Evolutionary conservation across 805 yeast species (phyloP).

Genomic region (Sugiyamaella marilandica): DNA sequence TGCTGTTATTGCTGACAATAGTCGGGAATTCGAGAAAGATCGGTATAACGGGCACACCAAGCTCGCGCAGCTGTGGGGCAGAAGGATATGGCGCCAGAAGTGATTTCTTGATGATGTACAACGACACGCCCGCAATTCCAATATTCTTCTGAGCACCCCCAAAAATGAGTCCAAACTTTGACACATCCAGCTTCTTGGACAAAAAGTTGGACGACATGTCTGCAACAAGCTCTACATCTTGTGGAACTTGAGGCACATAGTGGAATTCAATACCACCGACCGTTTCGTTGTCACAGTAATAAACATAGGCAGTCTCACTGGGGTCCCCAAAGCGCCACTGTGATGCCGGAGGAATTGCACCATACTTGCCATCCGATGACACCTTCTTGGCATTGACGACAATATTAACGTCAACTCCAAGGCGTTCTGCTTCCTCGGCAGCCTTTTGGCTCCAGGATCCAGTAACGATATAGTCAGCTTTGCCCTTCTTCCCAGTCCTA

Average conservation of each 20-base stretch:
- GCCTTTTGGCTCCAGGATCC: conserved; percentile 95
- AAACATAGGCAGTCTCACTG: conserved; percentile 74
- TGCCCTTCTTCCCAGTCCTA: conserved; percentile 69
- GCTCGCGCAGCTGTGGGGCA: conserved; percentile 52
- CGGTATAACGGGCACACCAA: conserved; percentile 76
- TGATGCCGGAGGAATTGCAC: conserved; percentile 58
- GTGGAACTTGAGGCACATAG: conserved; percentile 50
- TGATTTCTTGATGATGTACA: conserved; percentile 82
- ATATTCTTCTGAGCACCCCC: conserved; percentile 99
- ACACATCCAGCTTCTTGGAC: conserved; percentile 73
- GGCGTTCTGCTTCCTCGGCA: conserved; percentile 75
- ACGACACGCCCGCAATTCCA: conserved; percentile 92
- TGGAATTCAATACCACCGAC: conserved; percentile 91
- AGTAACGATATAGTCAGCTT: conserved; percentile 80
- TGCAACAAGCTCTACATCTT: conserved; percentile 75
- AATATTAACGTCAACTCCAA: conserved; percentile 70
- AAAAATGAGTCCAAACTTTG: conserved; percentile 81
- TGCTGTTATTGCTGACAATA: conserved; percentile 81
- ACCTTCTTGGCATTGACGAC: conserved; percentile 59
- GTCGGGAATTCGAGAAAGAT: conserved; percentile 85
- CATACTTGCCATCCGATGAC: conserved; percentile 44
- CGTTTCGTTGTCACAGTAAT: conserved; percentile 95
- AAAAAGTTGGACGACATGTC: conserved; percentile 93
- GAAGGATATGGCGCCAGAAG: conserved; percentile 59
- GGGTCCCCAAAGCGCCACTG: conserved; percentile 58